Evolutionary conservation across 768 basidiomycete species (phyloP), one percentile per base, ranked within the genome.

Genomic region (Sporobolomyces phaffii): DNA sequence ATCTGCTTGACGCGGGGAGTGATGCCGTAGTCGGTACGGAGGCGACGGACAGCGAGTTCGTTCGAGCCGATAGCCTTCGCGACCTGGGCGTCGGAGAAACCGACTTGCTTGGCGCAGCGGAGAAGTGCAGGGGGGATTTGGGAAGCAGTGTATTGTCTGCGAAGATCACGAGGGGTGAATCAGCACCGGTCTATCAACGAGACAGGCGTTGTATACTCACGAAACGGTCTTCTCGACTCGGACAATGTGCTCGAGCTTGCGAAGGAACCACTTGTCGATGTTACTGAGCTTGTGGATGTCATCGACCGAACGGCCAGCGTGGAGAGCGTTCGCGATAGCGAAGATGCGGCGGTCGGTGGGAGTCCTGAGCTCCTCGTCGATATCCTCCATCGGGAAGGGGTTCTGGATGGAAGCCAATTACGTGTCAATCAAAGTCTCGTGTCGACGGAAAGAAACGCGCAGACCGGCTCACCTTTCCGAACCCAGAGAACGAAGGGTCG

Each of bases 1-100:
- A 99, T 98, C 72, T 93, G 90, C 80, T 99, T 99, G 77, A 99
- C 96, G 79, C 92, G 98, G 41, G 96, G 96, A 8, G 88, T 94
- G 74, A 99, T 85, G 47, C 87, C 85, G 72, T 89, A 81, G 5
- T 85, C 83, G 80, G 98, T 98, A 72, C 96, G 86, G 77, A 87
- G 82, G 0, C 85, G 84, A 64, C 96, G 91, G 53, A 96, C 88
- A 24, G 80, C 78, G 60, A 85, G 86, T 78, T 97, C 93, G 18
- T 83, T 84, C 22, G 85, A 62, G n/a, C 29, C 65, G 68, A 91
- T 78, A 43, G 97, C 82, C 67, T 89, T 86, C 24, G 90, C 87
- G 70, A 99, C 93, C 77, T 99, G 96, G 10, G 81, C 73, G 77
- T 99, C 96, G 9, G 93, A 87, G 80, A 98, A 99, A 51, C 96